Base-by-base conservation (phyloP, 768 basidiomycete species). In the Terana coerulea region DNA sequence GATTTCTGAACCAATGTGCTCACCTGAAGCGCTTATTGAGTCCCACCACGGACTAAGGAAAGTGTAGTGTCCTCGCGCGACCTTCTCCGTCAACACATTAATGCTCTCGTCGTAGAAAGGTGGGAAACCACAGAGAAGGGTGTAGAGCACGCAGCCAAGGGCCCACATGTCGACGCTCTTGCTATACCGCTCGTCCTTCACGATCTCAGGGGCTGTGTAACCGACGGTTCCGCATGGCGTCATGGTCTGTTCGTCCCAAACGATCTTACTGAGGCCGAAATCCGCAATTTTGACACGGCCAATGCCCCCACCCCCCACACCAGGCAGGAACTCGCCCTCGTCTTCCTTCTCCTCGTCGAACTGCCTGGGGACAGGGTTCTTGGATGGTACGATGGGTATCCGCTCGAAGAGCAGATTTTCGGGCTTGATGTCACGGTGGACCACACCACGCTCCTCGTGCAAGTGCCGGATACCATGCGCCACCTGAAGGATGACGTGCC, bases 91-190 rank as follows among this genome's bases (percentile, higher is more conserved):
- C 37, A 98, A 79, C 34, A 98, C 93, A 60, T 89, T 93, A 71
- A 99, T 99, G 64, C 91, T 95, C 68, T 99, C 97, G 58, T 99
- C 97, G 69, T 98, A 99, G 73, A 99, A 99, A 0, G 97, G 97
- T 40, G 89, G 90, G 69, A 98, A 97, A 47, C 97, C 97, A 61
- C 97, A 98, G 17, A 99, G 83, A 2, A 98, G 77, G 2, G 97
- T 99, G 72, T 99, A 99, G 1, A 99, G 77, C n/a, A 99, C 97
- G 68, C 97, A 99, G 34, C 97, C 97, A 31, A 99, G 73, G 2
- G 97, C 97, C 97, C 97, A 99, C 97, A 98, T 98, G 65, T 99
- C 97, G 49, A 98, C 95, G 62, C 89, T 92, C 70, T 94, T 95
- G 67, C 84, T 88, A 66, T 95, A 95, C 25, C 93, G 80, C 72